phyloP scores from a whole-genome alignment of 306 rosid species.

The Quercus rubra region DNA sequence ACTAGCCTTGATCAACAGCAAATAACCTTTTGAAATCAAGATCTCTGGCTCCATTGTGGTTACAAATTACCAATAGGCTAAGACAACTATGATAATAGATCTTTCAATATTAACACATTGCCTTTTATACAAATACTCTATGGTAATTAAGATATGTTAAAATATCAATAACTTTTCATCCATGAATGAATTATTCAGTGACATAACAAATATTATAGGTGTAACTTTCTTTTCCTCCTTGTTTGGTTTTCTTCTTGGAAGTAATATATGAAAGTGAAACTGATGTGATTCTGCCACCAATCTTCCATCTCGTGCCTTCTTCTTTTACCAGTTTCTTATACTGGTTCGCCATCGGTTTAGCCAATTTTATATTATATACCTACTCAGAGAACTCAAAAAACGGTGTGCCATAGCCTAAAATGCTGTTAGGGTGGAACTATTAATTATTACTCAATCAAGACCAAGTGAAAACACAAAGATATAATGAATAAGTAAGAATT shows the following conservation, averaged over 20 bases:
- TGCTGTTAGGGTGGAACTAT: background rate
- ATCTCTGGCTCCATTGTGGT: background rate
- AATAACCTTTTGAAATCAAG: background rate
- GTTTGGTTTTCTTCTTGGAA: background rate
- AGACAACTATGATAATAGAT: background rate
- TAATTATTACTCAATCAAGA: background rate
- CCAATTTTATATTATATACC: background rate
- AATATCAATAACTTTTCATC: background rate
- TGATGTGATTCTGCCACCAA: background rate
- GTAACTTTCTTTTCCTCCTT: background rate
- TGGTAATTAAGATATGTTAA: background rate
- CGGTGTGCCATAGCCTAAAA: background rate
- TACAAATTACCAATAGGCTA: background rate
- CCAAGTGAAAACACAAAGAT: background rate
- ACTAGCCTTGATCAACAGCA: background rate
- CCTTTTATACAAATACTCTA: background rate
- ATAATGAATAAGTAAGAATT: background rate
- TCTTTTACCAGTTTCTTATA: background rate
- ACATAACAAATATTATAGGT: background rate
- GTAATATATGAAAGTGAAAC: background rate
- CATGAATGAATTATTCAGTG: background rate
- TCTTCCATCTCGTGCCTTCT: background rate
- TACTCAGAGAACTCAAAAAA: background rate
- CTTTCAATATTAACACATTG: background rate
- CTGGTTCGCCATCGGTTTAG: background rate